These are phyloP conservation scores for Besnoitia besnoiti DNA, from an alignment of 169 alveolate species.

Conservation along the genomic window DNA sequence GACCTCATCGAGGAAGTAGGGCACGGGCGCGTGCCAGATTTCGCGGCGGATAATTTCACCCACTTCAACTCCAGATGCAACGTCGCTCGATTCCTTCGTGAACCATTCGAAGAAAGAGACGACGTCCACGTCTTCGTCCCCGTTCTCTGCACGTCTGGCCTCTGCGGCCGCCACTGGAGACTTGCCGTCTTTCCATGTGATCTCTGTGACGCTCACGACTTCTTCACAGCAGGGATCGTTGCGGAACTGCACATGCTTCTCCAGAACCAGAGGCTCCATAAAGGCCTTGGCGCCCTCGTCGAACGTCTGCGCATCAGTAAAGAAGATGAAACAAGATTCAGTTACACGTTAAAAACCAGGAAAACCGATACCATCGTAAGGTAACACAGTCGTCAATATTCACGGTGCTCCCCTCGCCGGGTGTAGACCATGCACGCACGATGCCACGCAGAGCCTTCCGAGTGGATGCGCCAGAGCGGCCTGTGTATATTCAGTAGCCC, in stretches of 20 bases:
- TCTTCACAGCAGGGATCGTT: conserved; percentile 76
- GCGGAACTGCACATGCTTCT: conserved; percentile 85
- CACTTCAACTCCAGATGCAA: conserved; percentile 77
- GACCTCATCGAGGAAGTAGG: conserved; percentile 77
- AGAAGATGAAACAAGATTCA: neutral
- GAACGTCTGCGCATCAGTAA: conserved; percentile 68
- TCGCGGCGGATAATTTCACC: conserved; percentile 91
- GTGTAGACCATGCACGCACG: too few relatives aligned
- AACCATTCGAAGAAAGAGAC: conserved; percentile 46
- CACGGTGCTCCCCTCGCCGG: too few relatives aligned
- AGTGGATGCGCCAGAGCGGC: too few relatives aligned
- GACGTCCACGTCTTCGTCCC: neutral
- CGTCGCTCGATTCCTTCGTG: conserved; percentile 38
- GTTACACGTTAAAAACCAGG: neutral
- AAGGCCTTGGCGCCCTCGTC: conserved; percentile 83
- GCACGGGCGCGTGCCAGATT: conserved; percentile 90
- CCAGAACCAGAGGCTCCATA: conserved; percentile 86
- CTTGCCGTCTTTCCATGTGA: conserved; percentile 80
- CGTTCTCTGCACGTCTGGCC: neutral
- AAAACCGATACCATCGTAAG: too few relatives aligned
- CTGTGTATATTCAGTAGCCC: too few relatives aligned
- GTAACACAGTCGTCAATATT: too few relatives aligned
- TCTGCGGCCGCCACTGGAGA: conserved; percentile 33
- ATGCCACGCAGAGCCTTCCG: too few relatives aligned
- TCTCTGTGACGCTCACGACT: conserved; percentile 87